These are phyloP conservation scores for Agaricus bisporus DNA, from an alignment of 768 basidiomycete genomes.

Conservation along the genomic window DNA sequence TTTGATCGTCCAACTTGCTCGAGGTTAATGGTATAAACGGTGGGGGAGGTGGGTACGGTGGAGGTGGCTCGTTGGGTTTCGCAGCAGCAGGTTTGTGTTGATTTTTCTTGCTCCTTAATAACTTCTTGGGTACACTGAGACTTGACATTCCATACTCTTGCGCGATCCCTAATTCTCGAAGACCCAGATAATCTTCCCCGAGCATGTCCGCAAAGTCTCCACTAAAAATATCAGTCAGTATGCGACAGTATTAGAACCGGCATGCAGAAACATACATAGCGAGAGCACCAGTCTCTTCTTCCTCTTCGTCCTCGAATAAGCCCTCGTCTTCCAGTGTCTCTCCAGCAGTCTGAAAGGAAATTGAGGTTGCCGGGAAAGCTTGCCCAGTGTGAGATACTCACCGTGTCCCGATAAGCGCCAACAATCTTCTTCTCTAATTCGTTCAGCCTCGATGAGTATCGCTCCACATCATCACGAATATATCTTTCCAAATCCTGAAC, in stretches of 20 bases:
- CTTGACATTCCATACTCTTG: constrained; percentile 75
- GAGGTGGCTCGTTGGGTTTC: constrained; percentile 68
- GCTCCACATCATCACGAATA: constrained; percentile 81
- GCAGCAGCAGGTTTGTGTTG: constrained; percentile 36
- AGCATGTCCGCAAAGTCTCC: constrained; percentile 85
- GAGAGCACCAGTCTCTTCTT: constrained; percentile 35
- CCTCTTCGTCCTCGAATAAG: constrained; percentile 44
- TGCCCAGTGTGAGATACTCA: constrained; percentile 28
- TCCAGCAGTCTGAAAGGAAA: constrained; percentile 26
- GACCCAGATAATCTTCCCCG: constrained; percentile 90
- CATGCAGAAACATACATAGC: constrained; percentile 24
- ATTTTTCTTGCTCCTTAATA: constrained; percentile 63
- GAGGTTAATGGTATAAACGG: constrained; percentile 70
- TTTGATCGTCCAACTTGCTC: constrained; percentile 65
- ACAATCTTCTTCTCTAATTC: constrained; percentile 87
- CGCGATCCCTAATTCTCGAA: constrained; percentile 84
- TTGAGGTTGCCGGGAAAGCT: neutral
- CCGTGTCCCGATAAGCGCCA: constrained; percentile 75
- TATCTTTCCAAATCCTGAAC: constrained; percentile 81
- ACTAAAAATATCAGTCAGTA: constrained; percentile 26
- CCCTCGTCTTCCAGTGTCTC: constrained; percentile 47
- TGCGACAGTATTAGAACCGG: neutral
- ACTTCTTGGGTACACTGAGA: constrained; percentile 69
- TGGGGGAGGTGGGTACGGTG: constrained; percentile 81
- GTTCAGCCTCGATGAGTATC: constrained; percentile 67